phyloP scores from a whole-genome alignment of 2,329 filamentous ascomycete species.

The Aspergillus ustus region DNA sequence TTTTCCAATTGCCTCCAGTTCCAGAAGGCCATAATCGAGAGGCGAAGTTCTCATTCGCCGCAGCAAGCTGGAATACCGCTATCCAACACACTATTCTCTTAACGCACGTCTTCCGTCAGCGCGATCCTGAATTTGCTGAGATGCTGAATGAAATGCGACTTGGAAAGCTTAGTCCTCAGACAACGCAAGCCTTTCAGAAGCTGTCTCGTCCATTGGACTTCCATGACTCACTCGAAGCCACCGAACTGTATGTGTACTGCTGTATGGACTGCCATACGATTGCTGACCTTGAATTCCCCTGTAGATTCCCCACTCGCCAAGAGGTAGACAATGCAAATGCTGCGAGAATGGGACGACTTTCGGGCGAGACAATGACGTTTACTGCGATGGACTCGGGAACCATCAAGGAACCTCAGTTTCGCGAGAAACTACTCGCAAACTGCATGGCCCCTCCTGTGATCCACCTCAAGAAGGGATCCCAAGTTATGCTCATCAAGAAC shows the following conservation, averaged over 20 bases:
- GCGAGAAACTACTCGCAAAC: constrained; percentile 79
- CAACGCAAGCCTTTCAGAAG: constrained; percentile 74
- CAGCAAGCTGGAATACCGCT: constrained; percentile 85
- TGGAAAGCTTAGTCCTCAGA: constrained; percentile 76
- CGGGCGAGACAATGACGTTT: constrained; percentile 70
- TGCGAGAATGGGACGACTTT: constrained; percentile 71
- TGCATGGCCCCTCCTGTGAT: constrained; percentile 90
- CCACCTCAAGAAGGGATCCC: constrained; percentile 84
- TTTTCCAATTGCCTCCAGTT: constrained; percentile 95
- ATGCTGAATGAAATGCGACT: constrained; percentile 99
- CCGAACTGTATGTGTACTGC: constrained; percentile 68
- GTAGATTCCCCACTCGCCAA: constrained; percentile 79
- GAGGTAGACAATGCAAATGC: constrained; percentile 90
- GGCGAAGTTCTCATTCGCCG: constrained; percentile 91
- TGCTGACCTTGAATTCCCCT: neutral
- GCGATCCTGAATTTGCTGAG: constrained; percentile 82
- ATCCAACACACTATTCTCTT: constrained; percentile 96
- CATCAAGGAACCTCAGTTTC: constrained; percentile 66
- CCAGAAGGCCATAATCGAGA: constrained; percentile 71
- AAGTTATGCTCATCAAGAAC: constrained; percentile 99
- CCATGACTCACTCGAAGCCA: constrained; percentile 76
- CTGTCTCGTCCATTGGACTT: constrained; percentile 73
- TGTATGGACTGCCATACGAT: neutral
- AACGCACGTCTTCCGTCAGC: constrained; percentile 95
- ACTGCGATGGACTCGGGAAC: constrained; percentile 75